Evolutionary conservation across 208 protist species (phyloP).

Genomic region (Novymonas esmeraldas): DNA sequence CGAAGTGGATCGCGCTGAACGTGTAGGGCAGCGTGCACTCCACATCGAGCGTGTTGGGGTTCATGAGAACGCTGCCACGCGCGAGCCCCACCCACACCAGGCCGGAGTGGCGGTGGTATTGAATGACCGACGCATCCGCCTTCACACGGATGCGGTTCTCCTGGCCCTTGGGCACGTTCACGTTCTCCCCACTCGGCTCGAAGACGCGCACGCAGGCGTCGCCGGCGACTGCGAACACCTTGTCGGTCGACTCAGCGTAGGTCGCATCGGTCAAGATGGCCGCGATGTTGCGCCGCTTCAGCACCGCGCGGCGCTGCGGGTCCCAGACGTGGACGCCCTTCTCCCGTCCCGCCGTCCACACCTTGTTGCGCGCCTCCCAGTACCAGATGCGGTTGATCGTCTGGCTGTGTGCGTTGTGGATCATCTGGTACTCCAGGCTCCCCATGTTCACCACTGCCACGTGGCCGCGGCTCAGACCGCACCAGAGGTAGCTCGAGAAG

Average conservation of each 20-base stretch:
- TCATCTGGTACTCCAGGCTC: slow-evolving; percentile 43
- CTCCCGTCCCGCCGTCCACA: slow-evolving; percentile 87
- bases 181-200: slow-evolving; percentile 77
- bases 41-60: slow-evolving; percentile 59
- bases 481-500: slow-evolving; percentile 64
- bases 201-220: slow-evolving; percentile 85
- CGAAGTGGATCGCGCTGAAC: slow-evolving; percentile 68
- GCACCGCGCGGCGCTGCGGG: slow-evolving; percentile 68
- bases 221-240: slow-evolving; percentile 82
- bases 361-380: slow-evolving; percentile 58
- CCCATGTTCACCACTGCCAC: slow-evolving; percentile 77
- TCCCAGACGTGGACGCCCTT: slow-evolving; percentile 88
- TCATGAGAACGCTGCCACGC: slow-evolving; percentile 61
- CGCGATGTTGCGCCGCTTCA: slow-evolving; percentile 86
- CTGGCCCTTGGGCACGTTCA: slow-evolving; percentile 37
- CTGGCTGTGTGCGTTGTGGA: slow-evolving; percentile 72
- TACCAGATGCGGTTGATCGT: slow-evolving; percentile 80
- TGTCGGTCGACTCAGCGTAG: slow-evolving; percentile 53
- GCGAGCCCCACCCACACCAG: slow-evolving; percentile 72
- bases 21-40: slow-evolving; percentile 41
- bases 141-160: slow-evolving; percentile 74
- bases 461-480: slow-evolving; percentile 70
- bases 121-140: slow-evolving; percentile 64
- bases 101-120: slow-evolving; percentile 62
- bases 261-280: slow-evolving; percentile 74